Conservation (phyloP, 495 filamentous ascomycete genomes). For the Penicillium bialowiezense region DNA sequence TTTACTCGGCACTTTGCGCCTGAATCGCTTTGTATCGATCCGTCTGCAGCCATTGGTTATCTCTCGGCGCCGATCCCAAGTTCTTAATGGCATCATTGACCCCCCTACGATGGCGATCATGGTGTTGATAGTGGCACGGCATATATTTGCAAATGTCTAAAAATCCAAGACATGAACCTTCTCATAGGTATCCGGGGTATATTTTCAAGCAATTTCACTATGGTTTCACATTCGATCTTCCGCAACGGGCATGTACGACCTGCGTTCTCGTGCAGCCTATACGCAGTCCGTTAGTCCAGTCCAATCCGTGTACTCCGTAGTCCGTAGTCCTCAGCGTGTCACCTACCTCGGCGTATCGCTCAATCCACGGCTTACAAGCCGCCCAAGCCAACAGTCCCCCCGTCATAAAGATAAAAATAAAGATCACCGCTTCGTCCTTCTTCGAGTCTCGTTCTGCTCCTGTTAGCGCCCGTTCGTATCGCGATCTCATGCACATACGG, state of each 20-base stretch:
- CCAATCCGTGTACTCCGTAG: no score
- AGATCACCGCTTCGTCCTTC: conserved; percentile 88
- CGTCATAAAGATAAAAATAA: conserved; percentile 87
- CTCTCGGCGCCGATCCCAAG: neutral
- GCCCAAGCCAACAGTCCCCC: conserved; percentile 82
- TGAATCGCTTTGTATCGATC: neutral
- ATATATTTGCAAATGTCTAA: no score
- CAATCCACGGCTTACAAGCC: conserved; percentile 61
- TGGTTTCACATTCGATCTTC: conserved; percentile 18
- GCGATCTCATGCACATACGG: conserved; percentile 46
- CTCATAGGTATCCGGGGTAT: neutral
- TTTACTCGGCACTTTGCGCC: no score
- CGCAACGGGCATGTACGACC: conserved; percentile 44
- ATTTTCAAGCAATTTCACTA: neutral
- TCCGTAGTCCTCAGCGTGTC: no score
- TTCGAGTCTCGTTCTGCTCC: conserved; percentile 71
- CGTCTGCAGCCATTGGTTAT: neutral
- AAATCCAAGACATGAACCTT: no score
- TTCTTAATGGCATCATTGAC: conserved; percentile 2
- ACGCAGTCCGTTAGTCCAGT: neutral
- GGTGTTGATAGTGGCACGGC: no score
- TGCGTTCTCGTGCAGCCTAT: conserved; percentile 43
- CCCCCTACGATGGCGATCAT: neutral
- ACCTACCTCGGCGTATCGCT: conserved; percentile 56
- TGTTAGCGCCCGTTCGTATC: conserved; percentile 11